These are phyloP conservation scores for Penicillium sp. DNA, from an alignment of 2,329 filamentous ascomycete species.

Conservation along the genomic window DNA sequence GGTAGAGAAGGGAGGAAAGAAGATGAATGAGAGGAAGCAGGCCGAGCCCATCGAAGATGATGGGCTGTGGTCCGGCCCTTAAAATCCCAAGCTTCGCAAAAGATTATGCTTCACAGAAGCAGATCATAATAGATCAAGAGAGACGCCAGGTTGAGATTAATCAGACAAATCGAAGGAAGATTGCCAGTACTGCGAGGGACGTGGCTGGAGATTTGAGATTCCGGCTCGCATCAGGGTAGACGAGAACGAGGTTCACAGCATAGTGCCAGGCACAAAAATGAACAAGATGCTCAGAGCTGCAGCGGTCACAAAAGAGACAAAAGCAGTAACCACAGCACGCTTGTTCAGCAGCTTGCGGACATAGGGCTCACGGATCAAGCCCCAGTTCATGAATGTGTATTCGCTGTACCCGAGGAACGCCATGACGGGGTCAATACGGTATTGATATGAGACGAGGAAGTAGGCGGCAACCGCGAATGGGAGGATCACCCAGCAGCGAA, in stretches of 20 bases:
- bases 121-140: constrained; percentile 10
- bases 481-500: constrained; percentile 85
- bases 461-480: constrained; percentile 93
- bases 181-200: neutral
- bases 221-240: neutral
- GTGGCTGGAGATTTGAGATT: neutral
- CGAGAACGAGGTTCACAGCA: constrained; percentile 33
- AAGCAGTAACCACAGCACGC: constrained; percentile 77
- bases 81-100: neutral
- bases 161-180: constrained; percentile 3
- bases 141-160: constrained; percentile 13
- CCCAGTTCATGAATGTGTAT: constrained; percentile 94
- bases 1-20: constrained; percentile 4
- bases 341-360: constrained; percentile 83
- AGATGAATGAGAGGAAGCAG: neutral
- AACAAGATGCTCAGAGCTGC: constrained; percentile 85
- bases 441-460: constrained; percentile 86
- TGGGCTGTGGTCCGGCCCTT: neutral
- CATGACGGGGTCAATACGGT: constrained; percentile 89
- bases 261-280: constrained; percentile 85
- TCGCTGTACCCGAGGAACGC: constrained; percentile 90
- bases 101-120: constrained; percentile 22
- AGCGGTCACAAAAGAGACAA: constrained; percentile 73
- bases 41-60: constrained; percentile 2
- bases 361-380: constrained; percentile 84